A percentile compares a stretch with the other conserved stretches of the same genome.
Evolutionary conservation across 352 stramenopile genomes (phyloP).

Genomic region (Phytophthora sp.): DNA sequence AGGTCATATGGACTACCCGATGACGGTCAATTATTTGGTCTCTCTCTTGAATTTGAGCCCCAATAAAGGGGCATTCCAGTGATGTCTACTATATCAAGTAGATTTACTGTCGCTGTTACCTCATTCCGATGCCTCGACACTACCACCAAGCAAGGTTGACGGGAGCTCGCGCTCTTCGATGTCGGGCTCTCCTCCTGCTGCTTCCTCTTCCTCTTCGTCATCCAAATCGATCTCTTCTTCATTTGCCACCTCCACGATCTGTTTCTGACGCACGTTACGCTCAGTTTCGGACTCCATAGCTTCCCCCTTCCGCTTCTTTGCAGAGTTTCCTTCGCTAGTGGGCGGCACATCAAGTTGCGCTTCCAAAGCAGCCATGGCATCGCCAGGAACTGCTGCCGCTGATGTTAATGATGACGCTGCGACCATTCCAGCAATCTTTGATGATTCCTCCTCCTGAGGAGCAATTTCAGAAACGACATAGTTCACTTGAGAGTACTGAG

Average conservation of each 20-base stretch:
- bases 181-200: constrained; percentile 28
- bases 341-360: constrained; percentile 55
- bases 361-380: constrained; percentile 92
- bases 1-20: neutral
- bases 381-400: constrained; percentile 48
- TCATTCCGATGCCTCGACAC: constrained; percentile 28
- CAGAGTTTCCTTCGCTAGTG: constrained; percentile 35
- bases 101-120: constrained; percentile 12
- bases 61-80: too few relatives aligned
- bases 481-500: constrained; percentile 96
- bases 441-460: constrained; percentile 35
- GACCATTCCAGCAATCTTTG: constrained; percentile 63
- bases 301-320: constrained; percentile 72
- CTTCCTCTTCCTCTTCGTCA: constrained; percentile 69
- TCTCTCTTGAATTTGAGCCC: too few relatives aligned
- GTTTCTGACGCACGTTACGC: constrained; percentile 83
- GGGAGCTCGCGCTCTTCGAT: constrained; percentile 68
- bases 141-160: constrained; percentile 49
- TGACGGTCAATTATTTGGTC: neutral
- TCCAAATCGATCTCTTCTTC: constrained; percentile 95
- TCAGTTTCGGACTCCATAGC: constrained; percentile 57
- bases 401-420: constrained; percentile 43
- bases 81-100: too few relatives aligned
- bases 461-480: constrained; percentile 95
- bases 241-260: constrained; percentile 74